Evolutionary conservation across 495 filamentous ascomycete genomes (phyloP), one percentile per base, ranked within the genome.

Genomic region (Trypethelium eluteriae): DNA sequence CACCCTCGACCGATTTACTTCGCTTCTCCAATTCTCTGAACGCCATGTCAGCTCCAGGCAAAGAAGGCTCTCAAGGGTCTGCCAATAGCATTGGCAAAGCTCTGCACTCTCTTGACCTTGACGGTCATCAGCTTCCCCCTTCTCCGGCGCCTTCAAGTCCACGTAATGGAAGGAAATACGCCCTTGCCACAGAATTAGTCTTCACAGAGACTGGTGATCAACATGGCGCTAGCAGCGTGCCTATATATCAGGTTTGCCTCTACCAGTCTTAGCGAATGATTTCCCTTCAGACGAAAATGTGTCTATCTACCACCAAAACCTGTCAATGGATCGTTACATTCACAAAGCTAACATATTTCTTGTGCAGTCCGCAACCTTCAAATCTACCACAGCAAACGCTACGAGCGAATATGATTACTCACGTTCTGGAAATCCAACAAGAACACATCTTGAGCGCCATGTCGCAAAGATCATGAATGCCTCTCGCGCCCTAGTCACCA

Each of bases 381-480:
- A 98, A 78, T 94, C 97, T 80, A 85, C 85, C 64, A 92, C 92
- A 64, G 84, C 82, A 68, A 85, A 84, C 65, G 90, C 89, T 59
- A 88, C 85, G 53, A 81, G 80, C 64, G 93, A 97, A 76, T 98
- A 98, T 80, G 94, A 98, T 81, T 98, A 98, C 82, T 96, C 94
- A 46, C 88, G 94, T 35, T 96, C 92, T 41, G 94, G 94, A 38
- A 98, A 98, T 74, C 94, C 94, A 18, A 98, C 94, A 61, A 86
- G 94, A 61, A 96, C 93, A 34, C 95, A 98, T 73, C 85, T 98
- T 66, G 94, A 98, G 79, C 87, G 94, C 67, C 94, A 98, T 76
- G 82, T 98, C 67, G 95, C 94, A 68, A 98, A 98, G 84, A 96
- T 98, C 78, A 98, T 98, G 95, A 88, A 88, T 68, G 94, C 95